These are phyloP conservation scores for Phoenix roebelenii DNA, from an alignment of 176 grass and related monocot genomes.

Conservation along the genomic window DNA sequence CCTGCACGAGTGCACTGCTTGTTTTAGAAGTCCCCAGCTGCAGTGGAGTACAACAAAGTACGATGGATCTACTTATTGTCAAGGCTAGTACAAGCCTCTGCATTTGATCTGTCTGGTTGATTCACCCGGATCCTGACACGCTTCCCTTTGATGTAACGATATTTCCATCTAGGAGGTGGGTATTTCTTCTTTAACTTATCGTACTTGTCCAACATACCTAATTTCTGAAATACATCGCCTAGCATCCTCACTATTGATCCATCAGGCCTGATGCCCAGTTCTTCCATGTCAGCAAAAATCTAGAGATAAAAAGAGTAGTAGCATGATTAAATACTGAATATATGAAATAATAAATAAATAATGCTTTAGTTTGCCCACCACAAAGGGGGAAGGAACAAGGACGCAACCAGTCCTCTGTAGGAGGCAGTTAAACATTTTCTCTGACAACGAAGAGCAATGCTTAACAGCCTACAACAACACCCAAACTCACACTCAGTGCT, in stretches of 20 bases:
- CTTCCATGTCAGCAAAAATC: slow-evolving; percentile 98
- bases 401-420: background rate
- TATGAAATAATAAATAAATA: too few species aligned
- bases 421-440: background rate
- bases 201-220: slow-evolving; percentile 84
- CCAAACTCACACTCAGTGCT: too few species aligned
- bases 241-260: slow-evolving; percentile 71
- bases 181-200: slow-evolving; percentile 84
- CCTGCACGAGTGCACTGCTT: too few species aligned
- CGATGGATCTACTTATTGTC: too few species aligned
- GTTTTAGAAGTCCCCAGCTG: too few species aligned
- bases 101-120: slow-evolving; percentile 17
- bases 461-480: too few species aligned
- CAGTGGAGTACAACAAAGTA: too few species aligned
- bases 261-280: slow-evolving; percentile 74
- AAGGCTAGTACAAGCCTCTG: background rate
- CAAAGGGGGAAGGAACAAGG: slow-evolving; percentile 11
- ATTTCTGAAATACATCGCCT: slow-evolving; percentile 63
- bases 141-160: slow-evolving; percentile 73
- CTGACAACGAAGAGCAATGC: too few species aligned
- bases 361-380: background rate
- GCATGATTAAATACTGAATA: background rate
- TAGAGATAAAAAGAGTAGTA: slow-evolving; percentile 2
- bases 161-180: slow-evolving; percentile 72
- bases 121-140: slow-evolving; percentile 67